Evolutionary conservation across 2,329 filamentous ascomycete genomes (phyloP).

Genomic region (Cladophialophora exuberans): DNA sequence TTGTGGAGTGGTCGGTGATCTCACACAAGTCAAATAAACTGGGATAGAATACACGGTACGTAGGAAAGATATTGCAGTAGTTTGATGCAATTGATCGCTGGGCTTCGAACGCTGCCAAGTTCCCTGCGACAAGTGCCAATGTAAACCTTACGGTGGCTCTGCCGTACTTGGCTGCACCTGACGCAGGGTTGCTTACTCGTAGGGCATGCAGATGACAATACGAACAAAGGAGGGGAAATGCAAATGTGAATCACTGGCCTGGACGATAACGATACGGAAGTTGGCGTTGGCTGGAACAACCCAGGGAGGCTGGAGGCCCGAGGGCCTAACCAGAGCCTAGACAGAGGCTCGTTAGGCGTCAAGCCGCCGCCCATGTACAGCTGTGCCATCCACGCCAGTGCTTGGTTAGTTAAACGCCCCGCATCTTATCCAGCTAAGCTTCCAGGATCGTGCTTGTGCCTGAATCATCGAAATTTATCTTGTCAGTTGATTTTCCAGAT

Average conservation of each 20-base stretch:
- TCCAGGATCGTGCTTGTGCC: neutral
- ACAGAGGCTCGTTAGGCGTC: too few relatives aligned
- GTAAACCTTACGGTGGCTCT: slow-evolving; percentile 8
- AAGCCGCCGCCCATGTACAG: too few relatives aligned
- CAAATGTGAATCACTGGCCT: neutral
- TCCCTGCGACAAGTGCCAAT: slow-evolving; percentile 11
- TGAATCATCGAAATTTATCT: neutral
- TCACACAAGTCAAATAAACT: slow-evolving; percentile 12
- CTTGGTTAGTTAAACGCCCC: too few relatives aligned
- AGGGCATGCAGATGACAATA: neutral
- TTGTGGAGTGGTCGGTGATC: slow-evolving; percentile 19
- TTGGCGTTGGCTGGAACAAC: neutral
- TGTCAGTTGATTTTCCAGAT: neutral
- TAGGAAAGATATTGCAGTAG: slow-evolving; percentile 13
- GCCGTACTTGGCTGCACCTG: slow-evolving; percentile 8
- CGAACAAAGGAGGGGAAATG: slow-evolving; percentile 7
- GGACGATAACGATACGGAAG: slow-evolving; percentile 18
- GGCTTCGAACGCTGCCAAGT: slow-evolving; percentile 19
- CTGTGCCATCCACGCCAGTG: too few relatives aligned
- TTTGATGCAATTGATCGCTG: slow-evolving; percentile 7
- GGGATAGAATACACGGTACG: slow-evolving; percentile 8
- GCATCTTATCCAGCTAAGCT: too few relatives aligned
- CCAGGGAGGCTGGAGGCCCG: too few relatives aligned
- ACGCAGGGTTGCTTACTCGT: slow-evolving; percentile 16
- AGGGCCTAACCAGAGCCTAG: too few relatives aligned